phyloP scores from a whole-genome alignment of 768 basidiomycete species.

The Rhodotorula babjevae region DNA sequence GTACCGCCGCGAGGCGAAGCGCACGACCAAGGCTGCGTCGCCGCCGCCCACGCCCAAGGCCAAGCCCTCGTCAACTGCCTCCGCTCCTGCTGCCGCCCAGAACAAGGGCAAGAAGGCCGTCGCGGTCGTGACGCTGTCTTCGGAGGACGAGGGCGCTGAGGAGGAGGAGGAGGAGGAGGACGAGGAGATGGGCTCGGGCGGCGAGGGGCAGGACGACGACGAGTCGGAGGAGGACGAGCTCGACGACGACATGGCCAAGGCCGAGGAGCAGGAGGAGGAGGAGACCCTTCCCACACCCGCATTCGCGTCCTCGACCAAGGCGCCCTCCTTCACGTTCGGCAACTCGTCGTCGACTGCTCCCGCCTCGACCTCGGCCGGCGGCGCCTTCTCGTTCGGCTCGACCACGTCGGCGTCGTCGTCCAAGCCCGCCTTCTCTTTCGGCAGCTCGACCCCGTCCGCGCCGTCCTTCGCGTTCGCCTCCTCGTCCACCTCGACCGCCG shows the following conservation, averaged over 20 bases:
- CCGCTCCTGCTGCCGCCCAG: background rate
- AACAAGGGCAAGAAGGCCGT: constrained; percentile 15
- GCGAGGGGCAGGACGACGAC: background rate
- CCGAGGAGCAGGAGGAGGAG: background rate
- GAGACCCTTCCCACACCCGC: background rate
- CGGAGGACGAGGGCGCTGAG: constrained; percentile 3
- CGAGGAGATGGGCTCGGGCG: background rate
- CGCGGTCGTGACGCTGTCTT: constrained; percentile 12
- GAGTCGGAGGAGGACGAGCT: constrained; percentile 3
- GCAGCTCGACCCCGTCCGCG: background rate
- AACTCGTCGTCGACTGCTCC: background rate
- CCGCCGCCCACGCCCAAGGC: background rate
- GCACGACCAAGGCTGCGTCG: background rate
- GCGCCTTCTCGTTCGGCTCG: background rate
- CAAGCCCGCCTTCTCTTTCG: background rate
- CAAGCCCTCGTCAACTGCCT: background rate
- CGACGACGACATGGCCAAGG: background rate
- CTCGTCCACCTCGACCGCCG: background rate
- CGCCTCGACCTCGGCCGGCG: background rate
- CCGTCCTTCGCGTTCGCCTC: background rate
- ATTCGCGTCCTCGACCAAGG: background rate
- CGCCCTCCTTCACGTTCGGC: background rate
- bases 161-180: constrained; percentile 1
- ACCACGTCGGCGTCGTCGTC: background rate
- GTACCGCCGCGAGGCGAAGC: background rate